phyloP scores from a whole-genome alignment of 768 basidiomycete species.

The Rhizopogon sp. region DNA sequence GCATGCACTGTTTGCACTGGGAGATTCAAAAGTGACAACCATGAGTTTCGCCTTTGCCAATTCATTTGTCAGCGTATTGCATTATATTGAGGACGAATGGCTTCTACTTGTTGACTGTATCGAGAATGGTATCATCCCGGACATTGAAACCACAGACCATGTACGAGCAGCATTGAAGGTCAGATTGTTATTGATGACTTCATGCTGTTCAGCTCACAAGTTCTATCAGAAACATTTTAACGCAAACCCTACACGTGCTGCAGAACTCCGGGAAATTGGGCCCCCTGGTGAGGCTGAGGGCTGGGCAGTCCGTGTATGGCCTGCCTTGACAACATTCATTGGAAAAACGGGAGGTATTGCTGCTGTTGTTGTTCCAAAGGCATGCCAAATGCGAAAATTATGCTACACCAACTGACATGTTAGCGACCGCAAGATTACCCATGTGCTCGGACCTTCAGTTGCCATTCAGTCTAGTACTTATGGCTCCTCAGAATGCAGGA shows the following conservation, averaged over 20 bases:
- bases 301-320: conserved; percentile 5
- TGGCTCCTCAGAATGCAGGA: not conserved
- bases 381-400: not conserved
- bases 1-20: conserved; percentile 17
- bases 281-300: not conserved
- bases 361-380: conserved; percentile 4
- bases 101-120: conserved; percentile 12
- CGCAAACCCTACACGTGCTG: conserved; percentile 13
- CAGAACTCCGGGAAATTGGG: conserved; percentile 10
- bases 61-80: conserved; percentile 10
- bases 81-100: conserved; percentile 13
- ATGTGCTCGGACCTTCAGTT: conserved; percentile 7
- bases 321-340: not conserved
- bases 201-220: not conserved
- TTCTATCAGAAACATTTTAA: conserved; percentile 5
- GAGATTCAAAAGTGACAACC: not conserved
- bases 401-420: not conserved
- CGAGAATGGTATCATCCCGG: conserved; percentile 10
- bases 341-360: conserved; percentile 4
- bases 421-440: not conserved
- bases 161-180: conserved; percentile 13
- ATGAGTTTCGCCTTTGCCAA: conserved; percentile 5
- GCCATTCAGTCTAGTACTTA: not conserved
- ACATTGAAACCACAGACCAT: conserved; percentile 7
- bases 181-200: not conserved